Evolutionary conservation across 257 asterid species (phyloP).

Genomic region (Orobanche coerulescens): DNA sequence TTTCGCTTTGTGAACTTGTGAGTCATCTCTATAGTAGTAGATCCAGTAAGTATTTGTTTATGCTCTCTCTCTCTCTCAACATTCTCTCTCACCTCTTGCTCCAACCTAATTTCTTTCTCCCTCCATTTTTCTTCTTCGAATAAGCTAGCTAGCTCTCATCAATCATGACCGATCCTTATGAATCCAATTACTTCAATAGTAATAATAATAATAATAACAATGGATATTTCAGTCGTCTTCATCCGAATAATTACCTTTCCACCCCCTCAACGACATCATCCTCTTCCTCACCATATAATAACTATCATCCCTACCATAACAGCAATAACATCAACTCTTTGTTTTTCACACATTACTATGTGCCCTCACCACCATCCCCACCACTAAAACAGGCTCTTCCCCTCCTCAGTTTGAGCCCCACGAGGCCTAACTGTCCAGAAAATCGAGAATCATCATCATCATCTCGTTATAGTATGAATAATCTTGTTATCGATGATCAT

Average conservation of each 20-base stretch:
- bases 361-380: slow-evolving; percentile 54
- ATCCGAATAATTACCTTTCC: slow-evolving; percentile 26
- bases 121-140: not conserved
- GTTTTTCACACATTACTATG: slow-evolving; percentile 5
- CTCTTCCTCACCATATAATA: slow-evolving; percentile 3
- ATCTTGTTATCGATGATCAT: no score
- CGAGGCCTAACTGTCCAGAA: slow-evolving; percentile 17
- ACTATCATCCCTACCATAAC: slow-evolving; percentile 25
- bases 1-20: slow-evolving; percentile 32
- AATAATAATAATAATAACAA: not conserved
- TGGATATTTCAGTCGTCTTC: slow-evolving; percentile 38
- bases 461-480: not conserved
- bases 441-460: slow-evolving; percentile 21
- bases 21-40: no score
- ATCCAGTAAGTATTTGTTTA: not conserved
- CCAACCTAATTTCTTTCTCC: not conserved
- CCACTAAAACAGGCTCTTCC: slow-evolving; percentile 70
- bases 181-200: slow-evolving; percentile 25
- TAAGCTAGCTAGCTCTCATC: not conserved
- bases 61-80: slow-evolving; percentile 9
- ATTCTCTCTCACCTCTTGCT: not conserved
- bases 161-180: slow-evolving; percentile 50
- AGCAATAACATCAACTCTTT: not conserved
- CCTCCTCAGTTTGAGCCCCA: slow-evolving; percentile 53
- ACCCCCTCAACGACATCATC: slow-evolving; percentile 10